Conservation (phyloP, 805 yeast species). For the Kluyveromyces lactis region DNA sequence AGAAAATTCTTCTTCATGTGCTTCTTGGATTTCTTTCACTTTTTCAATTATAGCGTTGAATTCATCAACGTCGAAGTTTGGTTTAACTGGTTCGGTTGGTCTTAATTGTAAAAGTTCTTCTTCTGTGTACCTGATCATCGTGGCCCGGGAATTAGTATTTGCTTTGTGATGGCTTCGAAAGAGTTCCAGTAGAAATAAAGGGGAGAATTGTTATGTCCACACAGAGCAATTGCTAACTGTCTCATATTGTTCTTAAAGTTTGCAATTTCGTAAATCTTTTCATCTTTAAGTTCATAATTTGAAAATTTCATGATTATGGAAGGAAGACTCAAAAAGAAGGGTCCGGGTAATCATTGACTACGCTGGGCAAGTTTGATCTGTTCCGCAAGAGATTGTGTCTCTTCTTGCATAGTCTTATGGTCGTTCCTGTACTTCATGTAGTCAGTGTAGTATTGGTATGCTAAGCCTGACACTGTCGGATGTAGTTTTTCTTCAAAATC, state of each 20-base stretch:
- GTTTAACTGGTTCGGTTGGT: conserved; percentile 50
- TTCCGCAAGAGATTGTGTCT: conserved; percentile 6
- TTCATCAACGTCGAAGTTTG: conserved; percentile 53
- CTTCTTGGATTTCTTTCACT: conserved; percentile 42
- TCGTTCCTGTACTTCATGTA: conserved; percentile 18
- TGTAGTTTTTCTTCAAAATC: conserved; percentile 4
- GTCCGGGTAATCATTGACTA: too few species aligned
- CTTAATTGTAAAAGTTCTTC: conserved; percentile 57
- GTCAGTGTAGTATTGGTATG: conserved; percentile 15
- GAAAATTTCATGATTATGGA: too few species aligned
- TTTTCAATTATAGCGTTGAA: conserved; percentile 60
- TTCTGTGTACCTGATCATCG: conserved; percentile 57
- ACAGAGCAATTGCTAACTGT: too few species aligned
- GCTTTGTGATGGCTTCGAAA: too few species aligned
- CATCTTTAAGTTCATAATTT: too few species aligned
- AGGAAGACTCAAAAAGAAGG: too few species aligned
- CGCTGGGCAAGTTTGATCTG: not conserved
- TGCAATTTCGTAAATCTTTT: too few species aligned
- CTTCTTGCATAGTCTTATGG: conserved; percentile 8
- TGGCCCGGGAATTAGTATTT: not conserved
- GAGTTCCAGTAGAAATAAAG: too few species aligned
- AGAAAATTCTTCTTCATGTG: conserved; percentile 28
- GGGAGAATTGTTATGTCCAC: too few species aligned
- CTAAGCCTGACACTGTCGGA: conserved; percentile 14
- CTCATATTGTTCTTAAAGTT: too few species aligned